Conservation (phyloP, 2,329 filamentous ascomycete genomes). For the Penicillium sp. region DNA sequence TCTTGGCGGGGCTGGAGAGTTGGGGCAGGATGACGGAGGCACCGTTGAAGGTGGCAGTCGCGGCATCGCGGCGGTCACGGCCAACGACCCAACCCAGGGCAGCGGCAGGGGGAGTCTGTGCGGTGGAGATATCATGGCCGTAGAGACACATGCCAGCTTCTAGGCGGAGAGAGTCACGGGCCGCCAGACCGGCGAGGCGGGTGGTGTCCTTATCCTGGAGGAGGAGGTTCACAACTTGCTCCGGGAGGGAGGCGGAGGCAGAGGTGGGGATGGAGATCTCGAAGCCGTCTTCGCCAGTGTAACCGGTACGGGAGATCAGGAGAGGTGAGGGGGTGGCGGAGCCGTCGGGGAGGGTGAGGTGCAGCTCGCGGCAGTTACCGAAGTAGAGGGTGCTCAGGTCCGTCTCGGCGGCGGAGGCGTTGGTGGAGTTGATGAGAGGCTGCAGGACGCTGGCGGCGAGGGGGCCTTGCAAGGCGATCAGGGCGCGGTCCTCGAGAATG, state of each 20-base stretch:
- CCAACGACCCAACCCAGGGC: slow-evolving; percentile 78
- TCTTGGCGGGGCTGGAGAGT: slow-evolving; percentile 56
- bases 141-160: slow-evolving; percentile 99
- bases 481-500: slow-evolving; percentile 68
- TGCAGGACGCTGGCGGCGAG: slow-evolving; percentile 68
- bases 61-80: slow-evolving; percentile 65
- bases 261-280: slow-evolving; percentile 81
- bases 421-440: slow-evolving; percentile 57
- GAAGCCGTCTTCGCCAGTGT: slow-evolving; percentile 98
- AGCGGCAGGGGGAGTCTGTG: slow-evolving; percentile 67
- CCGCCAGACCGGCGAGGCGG: slow-evolving; percentile 82
- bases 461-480: slow-evolving; percentile 89
- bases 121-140: slow-evolving; percentile 91
- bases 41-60: slow-evolving; percentile 75
- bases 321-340: slow-evolving; percentile 54
- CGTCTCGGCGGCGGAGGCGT: slow-evolving; percentile 42
- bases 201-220: slow-evolving; percentile 65
- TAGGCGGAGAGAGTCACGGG: slow-evolving; percentile 85
- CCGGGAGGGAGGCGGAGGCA: slow-evolving; percentile 52
- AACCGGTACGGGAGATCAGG: slow-evolving; percentile 83
- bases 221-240: slow-evolving; percentile 65
- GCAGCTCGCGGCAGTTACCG: slow-evolving; percentile 68
- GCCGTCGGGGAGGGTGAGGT: slow-evolving; percentile 60
- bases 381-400: slow-evolving; percentile 74
- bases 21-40: slow-evolving; percentile 74